Conservation (phyloP, 2,329 filamentous ascomycete species). For the Trichoderma semiorbis region DNA sequence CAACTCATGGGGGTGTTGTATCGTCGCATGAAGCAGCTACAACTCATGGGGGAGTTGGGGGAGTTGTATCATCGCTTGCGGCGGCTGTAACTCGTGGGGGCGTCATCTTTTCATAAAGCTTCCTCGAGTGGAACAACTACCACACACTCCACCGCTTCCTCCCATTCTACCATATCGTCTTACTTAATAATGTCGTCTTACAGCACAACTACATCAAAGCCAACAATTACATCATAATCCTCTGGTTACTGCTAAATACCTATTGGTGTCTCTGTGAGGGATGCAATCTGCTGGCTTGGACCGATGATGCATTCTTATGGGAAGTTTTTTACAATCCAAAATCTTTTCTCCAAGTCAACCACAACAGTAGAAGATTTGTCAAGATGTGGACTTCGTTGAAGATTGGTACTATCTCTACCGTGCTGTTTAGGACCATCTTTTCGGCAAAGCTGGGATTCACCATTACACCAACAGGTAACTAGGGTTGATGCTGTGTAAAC, state of each 20-base stretch:
- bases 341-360: not conserved
- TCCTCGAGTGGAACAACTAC: not conserved
- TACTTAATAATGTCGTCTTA: not conserved
- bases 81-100: not conserved
- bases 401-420: not conserved
- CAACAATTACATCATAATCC: not conserved
- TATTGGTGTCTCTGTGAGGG: not conserved
- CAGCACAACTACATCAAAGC: not conserved
- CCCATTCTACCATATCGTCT: not conserved
- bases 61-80: not conserved
- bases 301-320: not conserved
- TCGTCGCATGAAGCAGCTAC: too few species aligned
- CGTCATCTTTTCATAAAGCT: not conserved
- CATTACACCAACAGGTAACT: not conserved
- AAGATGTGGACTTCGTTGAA: not conserved
- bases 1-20: not conserved
- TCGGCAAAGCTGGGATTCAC: not conserved
- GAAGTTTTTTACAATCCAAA: not conserved
- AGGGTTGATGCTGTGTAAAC: not conserved
- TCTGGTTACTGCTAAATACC: not conserved
- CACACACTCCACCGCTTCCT: not conserved
- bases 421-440: not conserved
- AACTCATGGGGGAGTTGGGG: too few species aligned
- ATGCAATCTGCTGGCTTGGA: not conserved
- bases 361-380: not conserved